Percentiles rank a stretch among this genome's conserved stretches.
phyloP scores from a whole-genome alignment of 1,139 yeast species.

The Geotrichum phurueaensis region DNA sequence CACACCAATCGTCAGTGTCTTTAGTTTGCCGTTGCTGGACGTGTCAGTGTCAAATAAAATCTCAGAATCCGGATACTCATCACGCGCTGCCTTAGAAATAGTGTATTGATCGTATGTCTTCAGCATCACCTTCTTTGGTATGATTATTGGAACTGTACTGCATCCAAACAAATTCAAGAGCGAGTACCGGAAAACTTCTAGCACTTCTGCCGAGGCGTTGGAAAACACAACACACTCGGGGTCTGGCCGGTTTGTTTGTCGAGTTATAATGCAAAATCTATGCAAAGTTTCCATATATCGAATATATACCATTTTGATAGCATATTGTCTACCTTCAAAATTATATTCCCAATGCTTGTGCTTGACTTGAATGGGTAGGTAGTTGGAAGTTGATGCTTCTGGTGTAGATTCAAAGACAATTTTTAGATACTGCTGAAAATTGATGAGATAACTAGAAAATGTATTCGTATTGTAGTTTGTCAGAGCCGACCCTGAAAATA shows the following conservation, averaged over 20 bases:
- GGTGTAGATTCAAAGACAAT: neutral
- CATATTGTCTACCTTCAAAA: neutral
- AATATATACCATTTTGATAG: conserved; percentile 8
- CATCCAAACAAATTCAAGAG: conserved; percentile 7
- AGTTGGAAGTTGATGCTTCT: neutral
- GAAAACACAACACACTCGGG: neutral
- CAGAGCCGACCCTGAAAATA: conserved; percentile 3
- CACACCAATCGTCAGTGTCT: conserved; percentile 3
- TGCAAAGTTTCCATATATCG: conserved; percentile 4
- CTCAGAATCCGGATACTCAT: conserved; percentile 5
- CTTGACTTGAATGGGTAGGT: neutral
- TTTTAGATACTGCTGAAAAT: neutral
- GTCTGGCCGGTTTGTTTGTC: neutral
- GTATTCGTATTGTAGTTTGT: neutral
- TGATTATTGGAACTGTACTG: neutral
- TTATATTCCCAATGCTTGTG: neutral
- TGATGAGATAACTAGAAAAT: neutral
- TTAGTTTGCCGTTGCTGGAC: conserved; percentile 1
- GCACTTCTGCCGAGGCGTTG: conserved; percentile 9
- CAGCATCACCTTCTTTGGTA: neutral
- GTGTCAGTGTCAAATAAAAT: conserved; percentile 5
- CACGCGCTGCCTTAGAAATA: neutral
- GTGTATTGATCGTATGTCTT: conserved; percentile 4
- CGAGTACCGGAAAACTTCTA: conserved; percentile 10
- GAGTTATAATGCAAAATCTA: conserved; percentile 8